Evolutionary conservation across 1,284 basidiomycete species (phyloP).

Genomic region (Moesziomyces parantarcticus): DNA sequence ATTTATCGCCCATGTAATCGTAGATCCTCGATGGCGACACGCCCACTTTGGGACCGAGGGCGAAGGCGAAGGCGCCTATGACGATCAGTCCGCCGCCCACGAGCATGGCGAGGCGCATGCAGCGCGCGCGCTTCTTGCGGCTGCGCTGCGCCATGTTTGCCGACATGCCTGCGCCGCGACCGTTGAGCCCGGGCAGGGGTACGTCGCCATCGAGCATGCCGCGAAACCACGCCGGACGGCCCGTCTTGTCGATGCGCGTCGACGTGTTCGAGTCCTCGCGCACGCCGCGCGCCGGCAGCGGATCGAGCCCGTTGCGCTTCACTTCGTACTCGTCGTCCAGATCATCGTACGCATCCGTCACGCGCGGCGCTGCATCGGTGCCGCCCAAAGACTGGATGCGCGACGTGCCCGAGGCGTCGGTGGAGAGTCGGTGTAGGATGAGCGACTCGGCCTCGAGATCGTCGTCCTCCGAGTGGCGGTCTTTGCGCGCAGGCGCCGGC

Average conservation of each 20-base stretch:
- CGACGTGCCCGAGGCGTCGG: constrained; percentile 30
- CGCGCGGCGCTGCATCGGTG: constrained; percentile 13
- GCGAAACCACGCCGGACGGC: constrained; percentile 56
- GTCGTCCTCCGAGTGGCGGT: constrained; percentile 24
- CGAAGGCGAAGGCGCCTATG: constrained; percentile 52
- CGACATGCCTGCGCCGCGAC: constrained; percentile 36
- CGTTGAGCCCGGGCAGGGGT: constrained; percentile 22
- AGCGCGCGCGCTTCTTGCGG: constrained; percentile 24
- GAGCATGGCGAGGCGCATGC: constrained; percentile 24
- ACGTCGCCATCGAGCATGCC: constrained; percentile 37
- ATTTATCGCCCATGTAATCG: constrained; percentile 49
- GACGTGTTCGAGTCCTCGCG: constrained; percentile 39
- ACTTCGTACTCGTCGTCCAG: constrained; percentile 35
- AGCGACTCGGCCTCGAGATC: constrained; percentile 52
- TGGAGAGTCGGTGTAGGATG: constrained; percentile 45
- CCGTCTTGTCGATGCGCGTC: constrained; percentile 55
- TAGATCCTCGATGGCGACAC: constrained; percentile 23
- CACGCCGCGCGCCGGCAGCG: constrained; percentile 35
- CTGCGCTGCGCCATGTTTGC: constrained; percentile 30
- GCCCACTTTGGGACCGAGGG: constrained; percentile 48
- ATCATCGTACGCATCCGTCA: constrained; percentile 47
- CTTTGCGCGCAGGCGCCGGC: constrained; percentile 25
- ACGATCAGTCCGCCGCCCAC: constrained; percentile 34
- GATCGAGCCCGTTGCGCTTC: constrained; percentile 19
- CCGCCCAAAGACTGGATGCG: constrained; percentile 24